Base-by-base conservation (phyloP, 169 alveolate species). In the Perkinsus olseni region DNA sequence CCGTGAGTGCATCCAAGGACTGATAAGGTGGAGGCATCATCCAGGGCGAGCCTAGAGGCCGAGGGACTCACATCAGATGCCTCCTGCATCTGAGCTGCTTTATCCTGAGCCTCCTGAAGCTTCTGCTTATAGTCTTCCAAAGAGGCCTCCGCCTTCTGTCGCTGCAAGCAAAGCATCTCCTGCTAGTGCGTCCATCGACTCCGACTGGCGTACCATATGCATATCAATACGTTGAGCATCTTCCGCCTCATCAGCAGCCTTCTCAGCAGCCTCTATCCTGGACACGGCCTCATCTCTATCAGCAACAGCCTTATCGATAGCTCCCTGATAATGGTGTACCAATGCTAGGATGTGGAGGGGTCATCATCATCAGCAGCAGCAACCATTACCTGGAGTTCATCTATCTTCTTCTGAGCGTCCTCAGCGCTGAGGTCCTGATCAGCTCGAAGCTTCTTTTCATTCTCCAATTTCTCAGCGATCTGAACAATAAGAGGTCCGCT, bases 211-310 rank as follows among this genome's bases (percentile, higher is more conserved):
- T 62, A 62, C 82, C 82, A 62, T 62, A 62, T 62, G 82, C 82
- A 62, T 62, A 62, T 62, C 82, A 3, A 62, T 62, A 4, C 17
- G 1, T 24, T 62, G 82, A 3, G 82, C 82, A 62, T 62, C 82
- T 24, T 62, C 82, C 34, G 82, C 82, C 82, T 62, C 82, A 62
- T 62, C 82, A 62, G 82, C 82, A 62, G 82, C 82, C 82, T 62
- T 62, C 82, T 62, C 82, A 28, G 82, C 82, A 28, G 82, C 82
- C 34, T 62, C 82, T 62, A 62, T 62, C 82, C 82, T 8, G 37
- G 82, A 62, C 28, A 62, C 82, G 37, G 82, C 82, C 82, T 62
- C 82, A 28, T 62, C 82, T 24, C 82, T 62, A 62, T 62, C 82
- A 21, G 37, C 82, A 8, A 62, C 82, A 62, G 82, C 82, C 82